Evolutionary conservation across 2,329 filamentous ascomycete species (phyloP), one percentile per base, ranked within the genome.

Genomic region (Cytospora leucostoma): DNA sequence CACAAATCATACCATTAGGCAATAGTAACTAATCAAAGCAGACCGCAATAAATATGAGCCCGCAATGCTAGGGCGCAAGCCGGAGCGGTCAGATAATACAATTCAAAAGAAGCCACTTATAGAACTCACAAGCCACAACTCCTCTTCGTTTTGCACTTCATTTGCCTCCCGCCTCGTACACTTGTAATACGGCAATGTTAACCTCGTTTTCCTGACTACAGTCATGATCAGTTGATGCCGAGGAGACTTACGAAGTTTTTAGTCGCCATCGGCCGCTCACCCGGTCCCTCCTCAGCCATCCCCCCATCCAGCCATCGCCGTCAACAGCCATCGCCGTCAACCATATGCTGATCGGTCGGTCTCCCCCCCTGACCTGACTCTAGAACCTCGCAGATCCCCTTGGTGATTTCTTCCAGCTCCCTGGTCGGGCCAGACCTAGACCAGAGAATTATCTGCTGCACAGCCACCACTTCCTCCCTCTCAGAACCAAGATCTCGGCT

Each of bases 141-240:
- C 50, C 21, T 44, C 50, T 13, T 52, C 51, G 51, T 47, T 11
- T 27, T 15, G 21, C n/a, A n/a, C n/a, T n/a, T n/a, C n/a, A n/a
- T n/a, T 52, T 21, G 21, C 21, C 50, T 52, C 27, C 27, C 13
- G 49, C 27, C 58, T 55, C 58, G 58, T 61, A 49, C 27, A 61
- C 54, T 49, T 61, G 33, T 27, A 55, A 19, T 55, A 44, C 54
- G 32, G 4, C 40, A 44, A 44, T 19, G 13, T 44, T 47, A 7
- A 49, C 6, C 7, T 15, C 17, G 32, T 34, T 27, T 11, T 12
- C 44, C n/a, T 4, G 27, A 38, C 49, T 32, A 13, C 59, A 8
- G 51, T 51, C 59, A 61, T 49, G 59, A n/a, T 55, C 51, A 61
- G 59, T 38, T 44, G 32, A 51, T 61, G 51, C 54, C 7, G 27